Base-by-base conservation (phyloP, 169 alveolate genomes). In the Eimeria zaria region DNA sequence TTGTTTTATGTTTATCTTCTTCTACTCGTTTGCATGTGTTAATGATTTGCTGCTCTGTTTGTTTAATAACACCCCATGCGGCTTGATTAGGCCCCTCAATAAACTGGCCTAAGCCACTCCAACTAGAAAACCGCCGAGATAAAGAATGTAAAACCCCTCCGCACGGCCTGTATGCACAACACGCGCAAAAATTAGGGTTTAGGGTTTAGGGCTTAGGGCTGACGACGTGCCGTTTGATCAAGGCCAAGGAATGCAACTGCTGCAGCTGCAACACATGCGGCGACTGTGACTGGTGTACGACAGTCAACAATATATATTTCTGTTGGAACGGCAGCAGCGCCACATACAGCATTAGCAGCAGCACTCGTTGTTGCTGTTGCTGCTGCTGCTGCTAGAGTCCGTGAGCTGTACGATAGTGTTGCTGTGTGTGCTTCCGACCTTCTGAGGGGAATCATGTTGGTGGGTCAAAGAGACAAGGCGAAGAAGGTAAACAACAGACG, bases 341-440 rank as follows among this genome's bases (percentile, higher is more conserved):
- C 30, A 60, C 24, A 24, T 20, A 6, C 39, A 64, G 41, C 41
- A 64, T 11, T 8, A 8, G 74, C 46, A 16, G 46, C 80, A 69
- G 46, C 80, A 36, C 51, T 51, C 0, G 30, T 33, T 12, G 80
- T 51, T 9, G 51, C 48, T 6, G n/a, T 0, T 36, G 80, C 16
- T 36, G 30, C 80, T 33, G 51, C 80, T 27, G 74, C 39, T n/a
- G 20, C 69, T 14, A 7, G n/a, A 4, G 6, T 12, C 51, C 24
- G 51, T 69, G 80, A 16, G 11, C 30, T 33, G 27, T n/a, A 33
- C 1, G 80, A 9, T 11, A 14, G 24, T 33, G 80, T 6, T 69
- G 80, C 51, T 69, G 80, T 69, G 51, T 69, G 80, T 33, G 80
- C 51, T 30, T 46, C 80, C 18, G 80, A 69, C 80, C 80, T 69